A percentile compares a stretch with the other conserved stretches of the same genome.
Conservation (phyloP, 768 basidiomycete genomes). For the Russula olivacea region DNA sequence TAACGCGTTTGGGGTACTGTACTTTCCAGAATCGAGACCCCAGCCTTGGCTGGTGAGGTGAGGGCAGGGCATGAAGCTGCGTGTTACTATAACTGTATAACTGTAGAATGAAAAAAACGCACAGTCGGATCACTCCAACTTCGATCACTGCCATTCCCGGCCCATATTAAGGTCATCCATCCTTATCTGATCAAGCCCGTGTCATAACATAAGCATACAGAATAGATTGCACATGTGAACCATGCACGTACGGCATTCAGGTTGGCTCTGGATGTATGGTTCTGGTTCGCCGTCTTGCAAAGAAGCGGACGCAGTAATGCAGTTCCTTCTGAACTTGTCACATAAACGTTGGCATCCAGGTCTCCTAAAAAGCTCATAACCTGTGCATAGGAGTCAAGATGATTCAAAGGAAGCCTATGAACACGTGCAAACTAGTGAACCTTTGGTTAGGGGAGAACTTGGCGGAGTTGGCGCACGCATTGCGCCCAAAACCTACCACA, state of each 20-base stretch:
- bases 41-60: neutral
- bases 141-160: neutral
- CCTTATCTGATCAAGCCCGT: no score
- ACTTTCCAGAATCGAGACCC: neutral
- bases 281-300: neutral
- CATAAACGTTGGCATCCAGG: neutral
- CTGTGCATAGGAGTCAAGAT: neutral
- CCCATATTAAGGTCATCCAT: neutral
- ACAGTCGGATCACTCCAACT: neutral
- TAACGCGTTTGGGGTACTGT: slow-evolving; percentile 5
- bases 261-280: neutral
- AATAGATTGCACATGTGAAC: neutral
- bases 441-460: neutral
- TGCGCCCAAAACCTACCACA: neutral
- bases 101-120: neutral
- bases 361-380: neutral
- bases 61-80: neutral
- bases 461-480: neutral
- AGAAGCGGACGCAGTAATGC: neutral
- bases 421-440: neutral
- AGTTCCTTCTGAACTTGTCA: neutral
- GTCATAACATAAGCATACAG: neutral
- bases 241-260: neutral
- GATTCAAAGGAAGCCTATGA: neutral
- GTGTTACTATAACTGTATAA: no score